Conservation (phyloP, 306 rosid species). For the Senna tora region DNA sequence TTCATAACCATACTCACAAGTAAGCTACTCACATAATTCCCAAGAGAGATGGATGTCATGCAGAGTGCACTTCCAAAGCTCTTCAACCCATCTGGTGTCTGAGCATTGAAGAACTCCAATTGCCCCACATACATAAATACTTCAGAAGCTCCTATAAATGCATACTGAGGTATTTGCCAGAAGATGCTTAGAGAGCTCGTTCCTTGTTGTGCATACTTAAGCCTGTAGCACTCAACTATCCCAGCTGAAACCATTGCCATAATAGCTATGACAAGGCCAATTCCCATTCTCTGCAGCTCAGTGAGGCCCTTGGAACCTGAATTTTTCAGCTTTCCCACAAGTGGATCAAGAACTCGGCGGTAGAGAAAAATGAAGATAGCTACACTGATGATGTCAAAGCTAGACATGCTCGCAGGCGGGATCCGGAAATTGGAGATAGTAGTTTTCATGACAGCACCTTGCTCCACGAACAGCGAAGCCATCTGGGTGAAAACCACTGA, state of each 20-base stretch:
- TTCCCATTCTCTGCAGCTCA: constrained; percentile 97
- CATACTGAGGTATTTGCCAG: constrained; percentile 97
- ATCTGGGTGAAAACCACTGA: constrained; percentile 97
- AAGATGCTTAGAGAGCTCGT: constrained; percentile 89
- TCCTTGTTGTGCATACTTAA: constrained; percentile 67
- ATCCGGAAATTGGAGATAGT: constrained; percentile 68
- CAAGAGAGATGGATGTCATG: constrained; percentile 96
- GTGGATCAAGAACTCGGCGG: constrained; percentile 82
- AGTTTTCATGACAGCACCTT: constrained; percentile 97
- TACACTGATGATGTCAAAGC: constrained; percentile 93
- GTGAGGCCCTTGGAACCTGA: constrained; percentile 74
- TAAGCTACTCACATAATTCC: constrained; percentile 92
- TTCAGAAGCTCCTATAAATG: constrained; percentile 95
- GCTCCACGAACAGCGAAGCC: constrained; percentile 99
- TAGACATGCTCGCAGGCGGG: constrained; percentile 98
- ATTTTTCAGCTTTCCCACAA: constrained; percentile 69
- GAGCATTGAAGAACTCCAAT: constrained; percentile 95
- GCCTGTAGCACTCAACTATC: constrained; percentile 84
- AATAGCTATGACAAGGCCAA: constrained; percentile 91
- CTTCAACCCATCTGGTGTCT: constrained; percentile 94
- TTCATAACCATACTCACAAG: constrained; percentile 93
- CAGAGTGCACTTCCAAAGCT: constrained; percentile 98
- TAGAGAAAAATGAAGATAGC: constrained; percentile 86
- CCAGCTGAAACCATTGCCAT: constrained; percentile 97
- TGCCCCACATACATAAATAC: constrained; percentile 99